Conservation (phyloP, 2,329 filamentous ascomycete species). For the Endoconidiophora polonica region DNA sequence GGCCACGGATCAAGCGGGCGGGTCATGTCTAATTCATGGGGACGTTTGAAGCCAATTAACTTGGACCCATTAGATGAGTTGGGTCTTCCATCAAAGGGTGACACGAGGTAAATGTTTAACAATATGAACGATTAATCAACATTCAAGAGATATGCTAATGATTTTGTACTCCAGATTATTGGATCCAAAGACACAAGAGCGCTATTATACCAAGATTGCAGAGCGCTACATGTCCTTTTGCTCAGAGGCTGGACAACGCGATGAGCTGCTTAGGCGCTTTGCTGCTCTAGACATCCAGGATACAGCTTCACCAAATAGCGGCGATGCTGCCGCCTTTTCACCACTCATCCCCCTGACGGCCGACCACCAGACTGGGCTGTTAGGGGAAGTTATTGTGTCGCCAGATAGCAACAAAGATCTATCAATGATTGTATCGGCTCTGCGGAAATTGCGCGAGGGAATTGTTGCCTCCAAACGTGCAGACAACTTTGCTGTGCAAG, state of each 20-base stretch:
- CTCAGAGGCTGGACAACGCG: slow-evolving; percentile 51
- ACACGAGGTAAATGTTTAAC: slow-evolving; percentile 46
- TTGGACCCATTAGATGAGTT: slow-evolving; percentile 65
- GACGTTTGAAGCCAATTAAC: slow-evolving; percentile 55
- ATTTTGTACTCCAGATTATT: slow-evolving; percentile 37
- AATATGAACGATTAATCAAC: neutral
- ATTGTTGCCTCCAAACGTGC: slow-evolving; percentile 61
- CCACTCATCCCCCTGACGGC: slow-evolving; percentile 7
- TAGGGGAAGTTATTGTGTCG: slow-evolving; percentile 6
- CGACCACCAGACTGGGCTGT: neutral
- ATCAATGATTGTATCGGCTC: slow-evolving; percentile 58
- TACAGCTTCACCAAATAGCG: neutral
- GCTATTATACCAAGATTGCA: slow-evolving; percentile 74
- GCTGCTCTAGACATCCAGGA: slow-evolving; percentile 34
- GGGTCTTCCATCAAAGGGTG: slow-evolving; percentile 80
- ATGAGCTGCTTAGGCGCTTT: slow-evolving; percentile 61
- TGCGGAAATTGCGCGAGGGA: slow-evolving; percentile 83
- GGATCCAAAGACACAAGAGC: slow-evolving; percentile 62
- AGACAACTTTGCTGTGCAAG: slow-evolving; percentile 71
- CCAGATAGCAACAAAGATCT: slow-evolving; percentile 37
- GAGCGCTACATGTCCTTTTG: slow-evolving; percentile 84
- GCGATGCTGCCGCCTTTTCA: neutral
- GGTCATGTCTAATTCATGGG: slow-evolving; percentile 40
- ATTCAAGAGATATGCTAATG: neutral
- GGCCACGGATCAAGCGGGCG: slow-evolving; percentile 5